phyloP scores from a whole-genome alignment of 371 early-diverging fungal species.

The Funneliformis caledonium region DNA sequence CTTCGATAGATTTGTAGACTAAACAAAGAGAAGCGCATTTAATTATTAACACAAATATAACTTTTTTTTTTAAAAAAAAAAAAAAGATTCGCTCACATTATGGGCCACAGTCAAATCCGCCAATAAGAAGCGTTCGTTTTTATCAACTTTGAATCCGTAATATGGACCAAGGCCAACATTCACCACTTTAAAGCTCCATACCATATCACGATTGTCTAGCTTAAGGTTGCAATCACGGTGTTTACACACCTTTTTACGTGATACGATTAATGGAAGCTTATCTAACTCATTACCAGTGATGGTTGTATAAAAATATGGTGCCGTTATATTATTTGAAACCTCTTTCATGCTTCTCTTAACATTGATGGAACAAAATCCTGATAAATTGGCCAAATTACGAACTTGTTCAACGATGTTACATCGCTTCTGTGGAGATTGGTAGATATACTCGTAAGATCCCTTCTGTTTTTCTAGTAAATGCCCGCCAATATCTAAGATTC shows the following conservation, averaged over 20 bases:
- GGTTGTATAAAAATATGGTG: neutral
- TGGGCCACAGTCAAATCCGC: conserved; percentile 52
- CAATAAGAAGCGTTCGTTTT: neutral
- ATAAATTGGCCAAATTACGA: neutral
- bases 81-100: conserved; percentile 87
- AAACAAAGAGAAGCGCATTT: neutral
- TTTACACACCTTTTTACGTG: neutral
- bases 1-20: conserved; percentile 98
- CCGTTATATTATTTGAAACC: neutral
- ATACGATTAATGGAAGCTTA: neutral
- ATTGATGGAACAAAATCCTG: neutral
- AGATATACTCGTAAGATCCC: neutral
- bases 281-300: neutral
- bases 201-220: neutral
- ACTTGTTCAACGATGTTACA: neutral
- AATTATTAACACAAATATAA: neutral
- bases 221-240: neutral
- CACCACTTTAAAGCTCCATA: neutral
- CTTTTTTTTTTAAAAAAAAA: neutral
- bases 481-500: neutral
- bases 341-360: neutral
- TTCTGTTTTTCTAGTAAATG: neutral
- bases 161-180: neutral
- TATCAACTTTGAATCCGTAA: conserved; percentile 14
- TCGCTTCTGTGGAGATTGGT: neutral